Percentiles rank a stretch among this genome's conserved stretches.
phyloP scores from a whole-genome alignment of 1,139 yeast genomes.

The Scheffersomyces insectosa region DNA sequence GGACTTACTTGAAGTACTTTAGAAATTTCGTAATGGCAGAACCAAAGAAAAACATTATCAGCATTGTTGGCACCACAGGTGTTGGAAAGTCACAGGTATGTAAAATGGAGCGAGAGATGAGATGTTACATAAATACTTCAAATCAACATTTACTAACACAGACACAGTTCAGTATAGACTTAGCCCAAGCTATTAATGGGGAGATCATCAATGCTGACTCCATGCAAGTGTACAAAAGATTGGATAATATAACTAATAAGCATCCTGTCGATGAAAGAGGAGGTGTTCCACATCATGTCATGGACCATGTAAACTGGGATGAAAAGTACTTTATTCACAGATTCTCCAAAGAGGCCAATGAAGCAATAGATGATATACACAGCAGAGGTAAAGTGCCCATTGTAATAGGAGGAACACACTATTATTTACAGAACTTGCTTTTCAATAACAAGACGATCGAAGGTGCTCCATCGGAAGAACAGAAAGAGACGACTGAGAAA shows the following conservation, averaged over 20 bases:
- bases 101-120: slow-evolving; percentile 4
- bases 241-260: slow-evolving; percentile 83
- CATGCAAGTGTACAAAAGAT: slow-evolving; percentile 84
- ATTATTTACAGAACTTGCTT: slow-evolving; percentile 76
- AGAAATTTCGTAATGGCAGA: slow-evolving; percentile 21
- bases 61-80: slow-evolving; percentile 95
- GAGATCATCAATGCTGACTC: slow-evolving; percentile 96
- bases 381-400: slow-evolving; percentile 75
- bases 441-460: slow-evolving; percentile 64
- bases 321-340: slow-evolving; percentile 84
- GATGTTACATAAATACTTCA: not conserved
- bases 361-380: slow-evolving; percentile 64
- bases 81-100: slow-evolving; percentile 91
- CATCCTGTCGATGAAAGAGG: slow-evolving; percentile 79
- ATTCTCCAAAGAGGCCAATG: slow-evolving; percentile 70
- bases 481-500: not conserved
- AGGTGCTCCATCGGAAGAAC: slow-evolving; percentile 16
- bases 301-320: slow-evolving; percentile 79
- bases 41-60: slow-evolving; percentile 48
- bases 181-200: slow-evolving; percentile 78
- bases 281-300: slow-evolving; percentile 79
- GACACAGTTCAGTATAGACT: slow-evolving; percentile 62
- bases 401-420: slow-evolving; percentile 94
- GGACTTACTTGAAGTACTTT: slow-evolving; percentile 9
- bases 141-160: slow-evolving; percentile 4